phyloP scores from a whole-genome alignment of 1,139 yeast genomes.

The Suhomyces terraborum region DNA sequence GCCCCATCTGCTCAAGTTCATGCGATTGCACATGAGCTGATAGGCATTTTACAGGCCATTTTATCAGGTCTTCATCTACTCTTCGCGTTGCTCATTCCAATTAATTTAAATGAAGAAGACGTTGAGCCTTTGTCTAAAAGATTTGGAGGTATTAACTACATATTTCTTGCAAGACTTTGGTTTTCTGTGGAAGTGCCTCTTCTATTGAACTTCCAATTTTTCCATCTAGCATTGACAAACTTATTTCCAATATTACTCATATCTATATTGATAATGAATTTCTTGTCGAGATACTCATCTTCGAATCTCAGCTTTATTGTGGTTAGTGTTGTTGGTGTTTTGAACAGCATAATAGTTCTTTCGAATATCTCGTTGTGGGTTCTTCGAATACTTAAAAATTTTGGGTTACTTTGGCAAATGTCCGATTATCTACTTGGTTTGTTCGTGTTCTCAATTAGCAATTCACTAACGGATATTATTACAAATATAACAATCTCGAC shows the following conservation, averaged over 20 bases:
- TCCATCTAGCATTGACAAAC: conserved; percentile 15
- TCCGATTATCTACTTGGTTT: conserved; percentile 46
- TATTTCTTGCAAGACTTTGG: conserved; percentile 19
- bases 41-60: conserved; percentile 17
- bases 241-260: conserved; percentile 16
- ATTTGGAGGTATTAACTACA: not conserved
- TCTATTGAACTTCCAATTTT: conserved; percentile 23
- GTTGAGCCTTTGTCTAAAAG: conserved; percentile 4
- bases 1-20: not conserved
- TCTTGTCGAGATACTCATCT: conserved; percentile 5
- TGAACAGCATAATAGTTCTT: conserved; percentile 31
- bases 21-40: conserved; percentile 3
- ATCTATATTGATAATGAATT: conserved; percentile 8
- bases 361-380: conserved; percentile 32
- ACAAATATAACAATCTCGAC: conserved; percentile 43
- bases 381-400: conserved; percentile 37
- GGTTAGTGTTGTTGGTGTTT: conserved; percentile 27
- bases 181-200: conserved; percentile 24
- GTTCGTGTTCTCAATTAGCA: conserved; percentile 41
- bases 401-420: conserved; percentile 39
- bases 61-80: conserved; percentile 22
- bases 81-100: conserved; percentile 28
- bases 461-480: conserved; percentile 44
- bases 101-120: conserved; percentile 8
- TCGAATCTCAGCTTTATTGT: conserved; percentile 8